phyloP scores from a whole-genome alignment of 176 grass and related monocot species.

The Hyparrhenia diplandra region DNA sequence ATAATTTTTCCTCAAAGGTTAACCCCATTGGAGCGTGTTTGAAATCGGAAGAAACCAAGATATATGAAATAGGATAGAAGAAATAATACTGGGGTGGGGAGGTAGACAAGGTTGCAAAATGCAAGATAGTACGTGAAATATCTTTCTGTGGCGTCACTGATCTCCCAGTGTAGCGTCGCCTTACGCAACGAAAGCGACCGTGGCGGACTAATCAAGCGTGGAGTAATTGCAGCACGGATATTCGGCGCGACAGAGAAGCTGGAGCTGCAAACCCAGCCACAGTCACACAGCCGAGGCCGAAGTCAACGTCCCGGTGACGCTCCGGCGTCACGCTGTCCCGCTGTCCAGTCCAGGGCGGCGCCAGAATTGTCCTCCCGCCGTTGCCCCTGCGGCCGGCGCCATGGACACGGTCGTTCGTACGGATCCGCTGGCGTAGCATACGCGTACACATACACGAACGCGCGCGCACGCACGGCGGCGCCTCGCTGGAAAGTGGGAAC shows the following conservation, averaged over 20 bases:
- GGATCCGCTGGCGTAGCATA: not conserved
- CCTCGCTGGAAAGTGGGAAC: not conserved
- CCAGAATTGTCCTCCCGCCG: not conserved
- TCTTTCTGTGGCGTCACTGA: too few species aligned
- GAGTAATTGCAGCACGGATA: not conserved
- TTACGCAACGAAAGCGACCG: slow-evolving; percentile 3
- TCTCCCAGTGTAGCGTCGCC: not conserved
- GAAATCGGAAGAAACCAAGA: too few species aligned
- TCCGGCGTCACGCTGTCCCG: not conserved
- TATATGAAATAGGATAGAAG: too few species aligned
- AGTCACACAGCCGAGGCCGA: not conserved
- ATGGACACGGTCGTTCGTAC: not conserved
- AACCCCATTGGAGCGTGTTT: too few species aligned
- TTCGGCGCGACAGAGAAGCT: not conserved
- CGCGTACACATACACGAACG: too few species aligned
- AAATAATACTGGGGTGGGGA: too few species aligned
- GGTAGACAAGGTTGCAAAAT: too few species aligned
- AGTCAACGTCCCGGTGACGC: slow-evolving; percentile 23
- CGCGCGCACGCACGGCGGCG: not conserved
- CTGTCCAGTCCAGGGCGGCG: not conserved
- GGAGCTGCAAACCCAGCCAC: not conserved
- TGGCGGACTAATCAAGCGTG: not conserved
- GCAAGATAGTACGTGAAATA: too few species aligned
- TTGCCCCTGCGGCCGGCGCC: not conserved
- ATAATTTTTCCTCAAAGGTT: too few species aligned